Base-by-base conservation (phyloP, 345 rosid species). In the Cochlearia excelsa region DNA sequence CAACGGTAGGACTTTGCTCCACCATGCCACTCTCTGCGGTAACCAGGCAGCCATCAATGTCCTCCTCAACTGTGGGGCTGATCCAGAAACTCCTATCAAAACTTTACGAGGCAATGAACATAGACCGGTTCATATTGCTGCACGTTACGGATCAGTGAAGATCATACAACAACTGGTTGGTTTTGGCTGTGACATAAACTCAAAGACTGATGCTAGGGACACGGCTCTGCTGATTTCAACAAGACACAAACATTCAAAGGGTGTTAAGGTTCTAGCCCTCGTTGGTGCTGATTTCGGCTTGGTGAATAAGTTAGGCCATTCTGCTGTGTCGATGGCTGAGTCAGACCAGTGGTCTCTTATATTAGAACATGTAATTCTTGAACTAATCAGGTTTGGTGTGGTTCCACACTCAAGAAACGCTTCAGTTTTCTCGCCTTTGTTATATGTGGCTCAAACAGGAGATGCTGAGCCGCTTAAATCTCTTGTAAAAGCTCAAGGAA, bases 231-330 rank as follows among this genome's bases (percentile, higher is more conserved):
- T 85, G 85, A 74, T 89, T 42, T 77, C 88, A 65, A 73, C 78
- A 34, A 87, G 71, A 76, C 68, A 81, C 68, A 87, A 61, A 80
- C 82, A 82, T 30, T 68, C 64, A 43, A 82, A 80, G 11, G 84
- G 95, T 54, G 54, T 93, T 33, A 74, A 70, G 57, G 76, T 70
- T 33, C 59, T 93, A 77, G 85, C 86, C 44, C 75, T 54, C 60
- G 87, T 88, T 47, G 96, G 97, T 49, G 90, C 92, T 46, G 97
- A 93, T 74, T 87, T 93, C 69, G 92, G 95, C 64, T 54, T 84
- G 8, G 71, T 80, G 70, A 89, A 85, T 61, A 31, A 39, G 26
- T 74, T 56, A 26, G 76, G 81, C 31, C 80, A 77, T 29, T 82
- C 96, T 46, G 78, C 74, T 39, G 54, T 69, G 63, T 81, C 85